Percentiles rank a stretch among this genome's conserved stretches.
phyloP scores from a whole-genome alignment of 768 basidiomycete species.

The Boletus sp. region DNA sequence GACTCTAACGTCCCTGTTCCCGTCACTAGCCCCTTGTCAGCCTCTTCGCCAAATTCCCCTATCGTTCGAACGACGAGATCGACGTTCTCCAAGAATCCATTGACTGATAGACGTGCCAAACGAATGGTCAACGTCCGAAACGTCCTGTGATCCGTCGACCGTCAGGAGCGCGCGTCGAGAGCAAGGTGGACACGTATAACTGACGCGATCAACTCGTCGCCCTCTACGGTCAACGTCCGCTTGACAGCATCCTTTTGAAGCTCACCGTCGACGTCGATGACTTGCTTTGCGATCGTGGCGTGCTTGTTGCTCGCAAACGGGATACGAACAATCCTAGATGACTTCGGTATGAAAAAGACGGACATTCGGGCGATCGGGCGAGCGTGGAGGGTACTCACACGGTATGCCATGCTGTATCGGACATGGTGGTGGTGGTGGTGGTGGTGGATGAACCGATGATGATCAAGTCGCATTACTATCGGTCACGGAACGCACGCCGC shows the following conservation, averaged over 20 bases:
- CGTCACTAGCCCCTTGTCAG: slow-evolving; percentile 30
- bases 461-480: slow-evolving; percentile 1
- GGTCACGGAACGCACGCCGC: not conserved
- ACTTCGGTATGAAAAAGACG: not conserved
- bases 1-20: not conserved
- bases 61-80: slow-evolving; percentile 84
- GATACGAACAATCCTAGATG: slow-evolving; percentile 62
- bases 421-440: slow-evolving; percentile 17
- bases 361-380: not conserved
- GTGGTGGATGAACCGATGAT: not conserved
- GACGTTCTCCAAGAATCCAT: slow-evolving; percentile 87
- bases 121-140: slow-evolving; percentile 81
- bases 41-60: slow-evolving; percentile 73
- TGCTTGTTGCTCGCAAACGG: slow-evolving; percentile 76
- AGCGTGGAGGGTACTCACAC: slow-evolving; percentile 39
- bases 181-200: slow-evolving; percentile 27
- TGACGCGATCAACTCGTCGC: slow-evolving; percentile 71
- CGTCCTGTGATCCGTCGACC: slow-evolving; percentile 40
- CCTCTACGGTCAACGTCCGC: slow-evolving; percentile 65
- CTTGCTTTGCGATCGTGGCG: slow-evolving; percentile 77
- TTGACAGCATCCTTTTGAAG: slow-evolving; percentile 80
- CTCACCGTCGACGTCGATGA: slow-evolving; percentile 85
- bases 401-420: slow-evolving; percentile 47
- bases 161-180: slow-evolving; percentile 2
- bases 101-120: slow-evolving; percentile 78